Evolutionary conservation across 1,284 basidiomycete species (phyloP), one percentile per base, ranked within the genome.

Genomic region (Athelia sp.): DNA sequence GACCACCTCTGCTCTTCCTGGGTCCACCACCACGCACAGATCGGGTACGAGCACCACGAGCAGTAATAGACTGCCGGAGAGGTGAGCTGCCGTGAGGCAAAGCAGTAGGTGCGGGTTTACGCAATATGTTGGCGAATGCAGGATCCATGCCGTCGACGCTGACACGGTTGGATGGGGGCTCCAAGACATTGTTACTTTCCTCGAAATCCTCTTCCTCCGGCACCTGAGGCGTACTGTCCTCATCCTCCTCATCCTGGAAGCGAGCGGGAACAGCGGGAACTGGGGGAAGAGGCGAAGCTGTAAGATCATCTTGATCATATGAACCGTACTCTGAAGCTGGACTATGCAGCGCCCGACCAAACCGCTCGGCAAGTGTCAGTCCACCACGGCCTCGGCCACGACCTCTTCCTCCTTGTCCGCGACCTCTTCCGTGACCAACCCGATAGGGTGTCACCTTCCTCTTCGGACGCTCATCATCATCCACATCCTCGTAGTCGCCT

Each of bases 71-170:
- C 46, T 76, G 74, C 40, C 81, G 76, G 21, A 85, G 67, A 45
- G 84, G 81, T 56, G 82, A 81, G 38, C 70, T 67, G 53, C 71
- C 63, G 43, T 74, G 69, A 15, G 70, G 62, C 19, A 74, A 40
- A 1, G 82, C 78, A 21, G 74, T 73, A 47, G 76, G 72, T 9
- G 84, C 83, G 0, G 79, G 72, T 29, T 29, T 29, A 50, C 76
- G 77, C 35, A 90, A 76, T 14, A 90, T 72, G 53, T 89, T 89
- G 48, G 88, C 87, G 60, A 90, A 92, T 0, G 70, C 75, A 10
- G 90, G 89, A 56, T 92, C 90, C 85, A 92, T 88, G 36, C 88
- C 87, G 47, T 92, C 89, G 10, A 90, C 72, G 56, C 85, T 88
- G 2, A 77, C 76, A 29, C 75, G 70, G 53, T 83, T 84, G 2